These are phyloP conservation scores for Cucurbita moschata DNA, from an alignment of 306 rosid genomes.

Conservation along the genomic window DNA sequence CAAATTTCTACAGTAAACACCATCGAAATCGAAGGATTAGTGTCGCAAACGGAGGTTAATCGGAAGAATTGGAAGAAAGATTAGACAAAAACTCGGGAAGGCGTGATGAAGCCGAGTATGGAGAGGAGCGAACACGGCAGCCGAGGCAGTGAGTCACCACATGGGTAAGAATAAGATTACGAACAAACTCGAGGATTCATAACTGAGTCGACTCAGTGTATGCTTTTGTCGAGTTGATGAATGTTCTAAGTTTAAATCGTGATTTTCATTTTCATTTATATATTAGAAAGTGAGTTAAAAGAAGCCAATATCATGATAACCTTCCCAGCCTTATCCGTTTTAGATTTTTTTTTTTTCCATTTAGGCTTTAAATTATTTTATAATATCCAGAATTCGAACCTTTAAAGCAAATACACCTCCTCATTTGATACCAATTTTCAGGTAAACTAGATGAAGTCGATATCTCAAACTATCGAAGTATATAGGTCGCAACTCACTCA, in stretches of 20 bases:
- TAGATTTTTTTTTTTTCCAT: neutral
- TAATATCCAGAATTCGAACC: too few species aligned
- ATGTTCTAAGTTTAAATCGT: neutral
- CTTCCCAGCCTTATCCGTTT: neutral
- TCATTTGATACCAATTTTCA: too few species aligned
- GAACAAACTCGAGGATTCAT: neutral
- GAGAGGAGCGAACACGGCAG: neutral
- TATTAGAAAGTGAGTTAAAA: neutral
- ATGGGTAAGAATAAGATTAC: neutral
- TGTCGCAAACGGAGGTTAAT: neutral
- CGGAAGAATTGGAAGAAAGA: neutral
- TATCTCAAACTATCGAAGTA: too few species aligned
- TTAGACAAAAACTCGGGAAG: neutral
- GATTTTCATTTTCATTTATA: neutral
- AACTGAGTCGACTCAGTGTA: slow-evolving; percentile 3
- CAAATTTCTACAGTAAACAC: neutral
- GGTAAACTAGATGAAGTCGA: too few species aligned
- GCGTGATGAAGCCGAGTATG: neutral
- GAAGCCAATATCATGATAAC: neutral
- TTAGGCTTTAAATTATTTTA: too few species aligned
- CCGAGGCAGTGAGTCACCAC: slow-evolving; percentile 5
- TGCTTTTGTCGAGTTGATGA: neutral
- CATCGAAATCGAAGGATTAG: neutral
- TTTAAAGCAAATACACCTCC: too few species aligned
- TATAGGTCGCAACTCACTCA: too few species aligned